Conservation (phyloP, 1,284 basidiomycete species). For the Phylloporus sp. region DNA sequence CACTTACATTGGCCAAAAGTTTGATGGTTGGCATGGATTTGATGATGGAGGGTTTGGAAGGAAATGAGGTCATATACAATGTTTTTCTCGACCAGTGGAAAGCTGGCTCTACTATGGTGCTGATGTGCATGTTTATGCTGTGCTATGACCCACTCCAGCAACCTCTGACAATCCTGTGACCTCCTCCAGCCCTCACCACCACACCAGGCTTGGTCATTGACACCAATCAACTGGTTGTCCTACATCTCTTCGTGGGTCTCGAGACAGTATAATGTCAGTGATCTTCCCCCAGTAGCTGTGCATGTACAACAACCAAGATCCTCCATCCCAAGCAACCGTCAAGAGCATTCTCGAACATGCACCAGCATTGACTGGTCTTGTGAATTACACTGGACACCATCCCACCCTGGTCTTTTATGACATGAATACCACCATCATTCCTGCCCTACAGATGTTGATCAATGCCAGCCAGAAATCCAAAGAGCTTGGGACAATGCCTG, state of each 20-base stretch:
- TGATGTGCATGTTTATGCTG: too few species aligned
- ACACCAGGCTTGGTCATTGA: slow-evolving; percentile 46
- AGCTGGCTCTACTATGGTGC: too few species aligned
- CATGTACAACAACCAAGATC: slow-evolving; percentile 44
- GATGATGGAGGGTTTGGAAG: slow-evolving; percentile 48
- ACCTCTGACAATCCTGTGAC: too few species aligned
- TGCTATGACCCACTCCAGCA: too few species aligned
- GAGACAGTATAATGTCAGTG: slow-evolving; percentile 40
- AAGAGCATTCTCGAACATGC: slow-evolving; percentile 46
- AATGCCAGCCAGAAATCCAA: slow-evolving; percentile 29
- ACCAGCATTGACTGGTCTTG: slow-evolving; percentile 39
- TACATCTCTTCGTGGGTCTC: slow-evolving; percentile 42
- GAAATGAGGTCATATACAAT: slow-evolving; percentile 50
- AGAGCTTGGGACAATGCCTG: slow-evolving; percentile 32
- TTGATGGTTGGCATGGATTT: slow-evolving; percentile 47
- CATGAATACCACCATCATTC: slow-evolving; percentile 41
- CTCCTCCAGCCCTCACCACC: too few species aligned
- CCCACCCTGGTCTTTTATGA: slow-evolving; percentile 45
- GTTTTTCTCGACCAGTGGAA: slow-evolving; percentile 47
- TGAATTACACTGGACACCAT: slow-evolving; percentile 38
- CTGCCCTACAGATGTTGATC: slow-evolving; percentile 41
- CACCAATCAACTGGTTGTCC: slow-evolving; percentile 34
- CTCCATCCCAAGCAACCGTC: slow-evolving; percentile 42
- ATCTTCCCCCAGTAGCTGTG: slow-evolving; percentile 33
- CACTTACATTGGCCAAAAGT: slow-evolving; percentile 35